Evolutionary conservation across 2,329 filamentous ascomycete genomes (phyloP).

Genomic region (Aureobasidium musti): DNA sequence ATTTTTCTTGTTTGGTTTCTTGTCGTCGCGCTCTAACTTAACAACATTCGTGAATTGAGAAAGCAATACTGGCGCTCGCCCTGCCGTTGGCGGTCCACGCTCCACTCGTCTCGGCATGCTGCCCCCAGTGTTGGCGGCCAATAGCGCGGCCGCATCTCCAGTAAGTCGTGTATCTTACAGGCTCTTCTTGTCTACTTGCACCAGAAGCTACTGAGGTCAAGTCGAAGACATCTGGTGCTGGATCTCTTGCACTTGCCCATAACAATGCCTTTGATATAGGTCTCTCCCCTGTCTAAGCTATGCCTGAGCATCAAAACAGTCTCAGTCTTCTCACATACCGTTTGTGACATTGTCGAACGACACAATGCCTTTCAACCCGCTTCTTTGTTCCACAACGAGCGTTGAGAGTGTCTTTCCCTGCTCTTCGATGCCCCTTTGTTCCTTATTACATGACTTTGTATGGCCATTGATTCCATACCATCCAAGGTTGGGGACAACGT

Average conservation of each 20-base stretch:
- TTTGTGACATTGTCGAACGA: neutral
- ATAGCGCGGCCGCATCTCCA: neutral
- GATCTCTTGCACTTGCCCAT: neutral
- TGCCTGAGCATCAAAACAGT: neutral
- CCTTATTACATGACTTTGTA: neutral
- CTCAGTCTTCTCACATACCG: neutral
- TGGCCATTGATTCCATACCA: neutral
- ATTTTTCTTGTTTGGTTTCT: neutral
- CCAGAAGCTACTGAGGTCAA: neutral
- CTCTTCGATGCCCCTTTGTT: constrained; percentile 5
- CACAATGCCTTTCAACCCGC: neutral
- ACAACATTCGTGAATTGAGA: neutral
- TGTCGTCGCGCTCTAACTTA: neutral
- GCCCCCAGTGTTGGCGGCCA: neutral
- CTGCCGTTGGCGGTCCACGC: neutral
- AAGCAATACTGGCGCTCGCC: neutral
- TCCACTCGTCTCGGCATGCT: neutral
- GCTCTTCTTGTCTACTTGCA: neutral
- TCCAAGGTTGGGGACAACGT: neutral
- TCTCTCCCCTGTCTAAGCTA: neutral
- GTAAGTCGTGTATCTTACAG: neutral
- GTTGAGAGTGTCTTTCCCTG: neutral
- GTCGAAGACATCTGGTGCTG: neutral
- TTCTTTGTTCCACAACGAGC: neutral
- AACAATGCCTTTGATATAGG: neutral